A percentile compares a stretch with the other conserved stretches of the same genome.
These are phyloP conservation scores for Hortiboletus campestris DNA, from an alignment of 768 basidiomycete genomes.

Conservation along the genomic window DNA sequence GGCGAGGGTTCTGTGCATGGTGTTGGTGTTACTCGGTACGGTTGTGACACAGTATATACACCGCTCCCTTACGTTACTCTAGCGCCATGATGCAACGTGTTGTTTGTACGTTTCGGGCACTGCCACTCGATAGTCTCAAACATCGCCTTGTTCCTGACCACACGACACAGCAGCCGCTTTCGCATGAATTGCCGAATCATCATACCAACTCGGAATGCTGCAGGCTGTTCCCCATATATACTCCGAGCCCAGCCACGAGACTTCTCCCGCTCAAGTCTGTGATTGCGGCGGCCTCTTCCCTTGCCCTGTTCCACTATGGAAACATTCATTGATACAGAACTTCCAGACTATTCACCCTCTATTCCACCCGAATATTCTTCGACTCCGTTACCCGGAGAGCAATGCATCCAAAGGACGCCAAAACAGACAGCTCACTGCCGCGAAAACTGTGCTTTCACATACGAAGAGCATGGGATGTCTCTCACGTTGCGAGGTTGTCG, in stretches of 20 bases:
- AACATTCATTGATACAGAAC: constrained; percentile 5
- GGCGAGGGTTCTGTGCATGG: not conserved
- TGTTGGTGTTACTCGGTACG: not conserved
- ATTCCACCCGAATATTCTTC: constrained; percentile 58
- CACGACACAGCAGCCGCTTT: constrained; percentile 11
- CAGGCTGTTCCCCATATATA: constrained; percentile 25
- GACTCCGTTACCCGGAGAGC: constrained; percentile 51
- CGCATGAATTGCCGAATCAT: not conserved
- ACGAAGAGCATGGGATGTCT: constrained; percentile 30
- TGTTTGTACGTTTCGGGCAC: constrained; percentile 6
- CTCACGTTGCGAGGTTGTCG: constrained; percentile 32
- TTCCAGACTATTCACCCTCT: constrained; percentile 57
- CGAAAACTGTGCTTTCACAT: constrained; percentile 30
- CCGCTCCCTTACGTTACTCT: not conserved
- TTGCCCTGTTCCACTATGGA: constrained; percentile 13
- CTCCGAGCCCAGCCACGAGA: not conserved
- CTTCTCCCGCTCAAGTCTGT: not conserved
- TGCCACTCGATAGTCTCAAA: constrained; percentile 4
- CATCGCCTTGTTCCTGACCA: constrained; percentile 20
- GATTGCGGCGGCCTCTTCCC: constrained; percentile 1
- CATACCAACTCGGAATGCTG: not conserved
- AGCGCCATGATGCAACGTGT: not conserved
- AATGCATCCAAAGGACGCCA: constrained; percentile 49
- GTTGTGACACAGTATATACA: constrained; percentile 11
- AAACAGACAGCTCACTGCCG: not conserved